Evolutionary conservation across 2,329 filamentous ascomycete species (phyloP), one percentile per base, ranked within the genome.

Genomic region (Colletotrichum musae): DNA sequence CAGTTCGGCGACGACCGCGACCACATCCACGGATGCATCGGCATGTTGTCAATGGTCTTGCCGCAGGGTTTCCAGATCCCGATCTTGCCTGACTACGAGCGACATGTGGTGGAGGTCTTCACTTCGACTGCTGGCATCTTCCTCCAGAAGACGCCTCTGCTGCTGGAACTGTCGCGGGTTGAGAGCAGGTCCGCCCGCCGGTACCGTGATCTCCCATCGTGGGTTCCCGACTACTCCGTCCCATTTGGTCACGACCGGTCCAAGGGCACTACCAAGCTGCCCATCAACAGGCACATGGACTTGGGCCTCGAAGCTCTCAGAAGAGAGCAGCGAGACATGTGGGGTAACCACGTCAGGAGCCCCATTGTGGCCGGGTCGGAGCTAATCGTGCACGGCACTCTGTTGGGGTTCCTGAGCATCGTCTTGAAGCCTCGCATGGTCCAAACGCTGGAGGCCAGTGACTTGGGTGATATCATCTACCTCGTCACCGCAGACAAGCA

Each of bases 21-120:
- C 39, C 72, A 72, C 36, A 63, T 74, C 3, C 73, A 70, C 47
- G 73, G 32, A 28, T 72, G 39, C 16, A 61, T 24, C 67, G 70
- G 47, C 54, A 73, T 47, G 63, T 48, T 48, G 3, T 52, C 32
- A 13, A 66, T 48, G 32, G 47, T 45, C 32, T 45, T 50, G 1
- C 63, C 63, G 0, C 13, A 28, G 1, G 28, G n/a, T 15, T 41
- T 26, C n/a, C 18, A 63, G 2, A 58, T 39, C 1, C 51, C 66
- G 6, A 63, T 72, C 0, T 4, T 65, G 10, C 58, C 71, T 6
- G 50, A 72, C 56, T 72, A 72, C 28, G 50, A 28, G 2, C 58
- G 6, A 3, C 24, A 45, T 2, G 61, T 63, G 18, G 64, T 63
- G 6, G 66, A 72, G 0, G 62, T 72, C 0, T 71, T 68, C 4